Conservation (phyloP, 2,329 filamentous ascomycete genomes). For the Colletotrichum chrysophilum region DNA sequence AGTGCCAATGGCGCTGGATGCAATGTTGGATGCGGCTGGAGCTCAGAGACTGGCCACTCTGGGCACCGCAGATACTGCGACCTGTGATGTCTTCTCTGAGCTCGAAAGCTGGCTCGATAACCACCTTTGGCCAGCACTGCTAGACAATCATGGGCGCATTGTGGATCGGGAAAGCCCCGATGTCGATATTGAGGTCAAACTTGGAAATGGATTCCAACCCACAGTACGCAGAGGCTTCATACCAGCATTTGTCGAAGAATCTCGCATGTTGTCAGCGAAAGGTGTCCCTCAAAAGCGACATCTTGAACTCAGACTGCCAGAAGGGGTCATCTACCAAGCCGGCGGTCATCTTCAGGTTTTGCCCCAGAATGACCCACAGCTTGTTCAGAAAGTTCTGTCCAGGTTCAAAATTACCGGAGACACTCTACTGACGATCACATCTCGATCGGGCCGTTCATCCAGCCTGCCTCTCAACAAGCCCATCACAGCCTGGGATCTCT, state of each 20-base stretch:
- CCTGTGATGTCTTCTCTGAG: conserved; percentile 70
- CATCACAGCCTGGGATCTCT: neutral
- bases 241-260: conserved; percentile 60
- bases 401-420: neutral
- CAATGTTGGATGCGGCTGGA: conserved; percentile 15
- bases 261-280: conserved; percentile 47
- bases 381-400: neutral
- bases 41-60: conserved; percentile 41
- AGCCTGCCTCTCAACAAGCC: neutral
- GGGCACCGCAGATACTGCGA: conserved; percentile 62
- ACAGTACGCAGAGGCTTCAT: conserved; percentile 59
- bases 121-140: conserved; percentile 52
- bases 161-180: conserved; percentile 28
- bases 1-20: conserved; percentile 40
- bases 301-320: neutral
- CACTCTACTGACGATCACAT: neutral
- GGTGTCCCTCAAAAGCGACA: neutral
- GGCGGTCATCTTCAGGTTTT: neutral
- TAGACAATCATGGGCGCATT: neutral
- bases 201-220: conserved; percentile 57
- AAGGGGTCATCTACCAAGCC: neutral
- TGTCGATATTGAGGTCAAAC: conserved; percentile 38
- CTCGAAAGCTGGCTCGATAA: conserved; percentile 71
- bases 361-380: neutral
- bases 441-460: neutral